Base-by-base conservation (phyloP, 805 yeast genomes). In the Nakazawaea siamensis region DNA sequence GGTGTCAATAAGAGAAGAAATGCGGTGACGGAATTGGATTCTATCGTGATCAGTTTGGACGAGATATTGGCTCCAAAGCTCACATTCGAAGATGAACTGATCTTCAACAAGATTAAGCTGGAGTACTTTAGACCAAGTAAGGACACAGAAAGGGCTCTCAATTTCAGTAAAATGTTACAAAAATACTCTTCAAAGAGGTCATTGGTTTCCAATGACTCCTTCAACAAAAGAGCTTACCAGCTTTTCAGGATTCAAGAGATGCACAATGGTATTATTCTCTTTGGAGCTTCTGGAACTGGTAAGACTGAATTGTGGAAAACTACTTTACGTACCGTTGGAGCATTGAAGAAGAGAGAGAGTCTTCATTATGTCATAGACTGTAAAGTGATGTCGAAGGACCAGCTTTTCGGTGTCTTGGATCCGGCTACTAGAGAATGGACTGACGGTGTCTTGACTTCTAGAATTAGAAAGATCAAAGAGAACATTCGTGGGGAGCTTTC, bases 361-460 rank as follows among this genome's bases (percentile, higher is more conserved):
- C 49, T 64, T 0, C 44, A 52, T 4, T 66, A 66, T 40, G 54
- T 60, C 1, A 68, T 90, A 30, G 94, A 88, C 51, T 78, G 95
- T 1, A 87, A 88, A 47, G 82, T 82, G 0, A 43, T 84, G 38
- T 53, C 73, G 0, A 90, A 88, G 47, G 73, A 66, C 3, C 59
- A 64, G 0, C 55, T 90, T 2, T 84, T 70, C 51, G 97, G 97
- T 1, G 45, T 56, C 2, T 52, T 88, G 24, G 94, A 88, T 44
- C 55, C 68, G 1, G 66, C 84, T 0, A 87, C 97, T 0, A 60
- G 95, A 20, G 97, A 90, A 35, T 90, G 97, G 97, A 71, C 70
- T 1, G 97, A 90, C 56, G 97, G 97, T 5, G 49, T 88, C 8
- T 68, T 88, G 34, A 83, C 95, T 0, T 54, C 72, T 8, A 66